These are phyloP conservation scores for Eucalyptus leucophloia DNA, from an alignment of 345 rosid genomes.

Conservation along the genomic window DNA sequence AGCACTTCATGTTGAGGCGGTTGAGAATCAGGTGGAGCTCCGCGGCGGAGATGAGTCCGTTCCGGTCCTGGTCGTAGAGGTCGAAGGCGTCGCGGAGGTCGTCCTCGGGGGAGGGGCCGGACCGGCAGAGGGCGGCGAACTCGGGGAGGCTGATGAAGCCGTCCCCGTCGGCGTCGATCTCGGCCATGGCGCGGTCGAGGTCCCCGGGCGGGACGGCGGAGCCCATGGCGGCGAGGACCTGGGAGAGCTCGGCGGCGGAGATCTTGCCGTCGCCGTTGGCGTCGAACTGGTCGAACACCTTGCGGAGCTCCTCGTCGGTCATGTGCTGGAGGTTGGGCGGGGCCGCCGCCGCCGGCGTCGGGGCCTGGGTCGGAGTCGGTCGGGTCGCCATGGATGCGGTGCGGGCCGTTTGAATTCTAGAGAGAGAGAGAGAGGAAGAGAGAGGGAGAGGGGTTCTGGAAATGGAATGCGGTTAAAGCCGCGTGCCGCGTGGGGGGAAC, in stretches of 20 bases:
- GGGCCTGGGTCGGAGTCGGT: background rate
- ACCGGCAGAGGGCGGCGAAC: conserved; percentile 48
- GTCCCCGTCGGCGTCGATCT: conserved; percentile 69
- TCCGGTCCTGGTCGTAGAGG: conserved; percentile 64
- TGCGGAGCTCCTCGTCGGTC: conserved; percentile 35
- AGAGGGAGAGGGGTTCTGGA: background rate
- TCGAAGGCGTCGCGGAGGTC: conserved; percentile 92
- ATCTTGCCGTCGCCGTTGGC: conserved; percentile 83
- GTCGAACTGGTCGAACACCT: conserved; percentile 70
- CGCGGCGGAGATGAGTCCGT: conserved; percentile 62
- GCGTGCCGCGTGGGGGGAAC: no score
- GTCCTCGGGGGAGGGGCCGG: conserved; percentile 20
- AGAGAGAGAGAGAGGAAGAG: background rate
- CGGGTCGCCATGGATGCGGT: background rate
- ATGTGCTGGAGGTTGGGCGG: background rate
- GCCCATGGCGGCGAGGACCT: conserved; percentile 55
- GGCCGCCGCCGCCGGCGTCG: background rate
- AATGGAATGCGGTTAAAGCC: background rate
- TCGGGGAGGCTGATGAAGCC: conserved; percentile 56
- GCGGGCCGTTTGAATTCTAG: background rate
- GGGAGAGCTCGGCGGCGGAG: conserved; percentile 58
- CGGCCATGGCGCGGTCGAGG: conserved; percentile 49
- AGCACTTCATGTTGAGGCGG: conserved; percentile 54
- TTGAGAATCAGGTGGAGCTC: conserved; percentile 67
- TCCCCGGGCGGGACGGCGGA: conserved; percentile 30